Conservation (phyloP, 805 yeast genomes). For the Saturnispora zaruensis region DNA sequence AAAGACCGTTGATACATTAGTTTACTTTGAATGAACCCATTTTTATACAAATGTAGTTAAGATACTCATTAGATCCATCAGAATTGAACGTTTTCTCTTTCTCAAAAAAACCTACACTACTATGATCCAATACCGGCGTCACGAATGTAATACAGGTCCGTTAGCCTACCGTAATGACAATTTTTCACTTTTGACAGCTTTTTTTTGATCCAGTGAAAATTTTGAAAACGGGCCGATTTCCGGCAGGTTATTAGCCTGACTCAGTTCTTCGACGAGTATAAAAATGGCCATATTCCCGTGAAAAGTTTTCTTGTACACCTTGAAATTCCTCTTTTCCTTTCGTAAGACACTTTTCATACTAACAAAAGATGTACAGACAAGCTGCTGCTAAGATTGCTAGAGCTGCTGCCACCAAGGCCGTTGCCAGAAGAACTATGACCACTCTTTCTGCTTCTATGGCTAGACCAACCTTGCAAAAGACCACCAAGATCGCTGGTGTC, state of each 20-base stretch:
- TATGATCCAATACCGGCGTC: background rate
- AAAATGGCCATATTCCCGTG: background rate
- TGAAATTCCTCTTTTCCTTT: background rate
- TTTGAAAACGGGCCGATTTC: background rate
- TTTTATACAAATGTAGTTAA: too few species aligned
- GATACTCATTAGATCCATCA: too few species aligned
- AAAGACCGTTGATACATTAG: too few species aligned
- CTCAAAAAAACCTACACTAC: too few species aligned
- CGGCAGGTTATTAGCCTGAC: background rate
- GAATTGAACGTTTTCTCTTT: too few species aligned
- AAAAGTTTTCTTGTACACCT: background rate
- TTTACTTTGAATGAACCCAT: too few species aligned
- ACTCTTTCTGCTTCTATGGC: constrained; percentile 20
- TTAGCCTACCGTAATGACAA: background rate
- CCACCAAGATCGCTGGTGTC: constrained; percentile 42
- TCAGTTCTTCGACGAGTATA: background rate
- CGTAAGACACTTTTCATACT: background rate
- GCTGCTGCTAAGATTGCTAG: constrained; percentile 42
- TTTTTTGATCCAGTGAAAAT: background rate
- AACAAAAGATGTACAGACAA: constrained; percentile 31
- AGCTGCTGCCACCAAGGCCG: constrained; percentile 51
- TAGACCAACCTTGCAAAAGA: constrained; percentile 37
- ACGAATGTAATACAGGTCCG: background rate
- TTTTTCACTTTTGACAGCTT: background rate
- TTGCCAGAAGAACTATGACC: constrained; percentile 25